Base-by-base conservation (phyloP, 1,139 yeast genomes). In the Kurtzmaniella natalensis region DNA sequence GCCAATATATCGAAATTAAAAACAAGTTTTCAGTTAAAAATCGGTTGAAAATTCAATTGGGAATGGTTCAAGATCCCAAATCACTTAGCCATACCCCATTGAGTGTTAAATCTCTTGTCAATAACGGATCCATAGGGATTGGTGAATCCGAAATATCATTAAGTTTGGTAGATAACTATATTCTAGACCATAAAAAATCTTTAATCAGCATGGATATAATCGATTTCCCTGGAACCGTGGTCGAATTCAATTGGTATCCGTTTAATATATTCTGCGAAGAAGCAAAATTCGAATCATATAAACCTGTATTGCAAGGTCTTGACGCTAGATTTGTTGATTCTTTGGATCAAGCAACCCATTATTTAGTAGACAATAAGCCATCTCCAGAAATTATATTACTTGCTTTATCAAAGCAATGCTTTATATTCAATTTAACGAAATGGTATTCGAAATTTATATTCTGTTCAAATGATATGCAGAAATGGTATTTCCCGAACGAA, bases 401-500 rank as follows among this genome's bases (percentile, higher is more conserved):
- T 8, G 29, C 29, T 11, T 15, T 26, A 17, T 26, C 29, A 7
- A 26, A n/a, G 19, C 29, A 26, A 18, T 17, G 18, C 11, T 18
- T 17, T 8, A 26, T 26, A 16, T 26, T 16, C n/a, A 14, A 11
- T 4, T 10, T n/a, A 7, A 7, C 16, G 3, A 17, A 18, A 26
- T 26, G 36, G 36, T 5, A 25, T 15, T 26, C 25, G 11, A 24
- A 10, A 7, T 23, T 28, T 9, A 7, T 18, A 9, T 10, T n/a
- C 9, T 8, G 11, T 22, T 14, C 8, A 7, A 18, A 30, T 5
- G 17, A 18, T n/a, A 14, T 25, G 2, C 19, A 21, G 11, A 10
- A n/a, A 14, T 34, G 33, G 36, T 30, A 31, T 14, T 18, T 19
- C 8, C 18, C 25, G 18, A 23, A 26, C 4, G 29, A 18, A 7